phyloP scores from a whole-genome alignment of 2,329 filamentous ascomycete species.

The Neoscytalidium dimidiatum region DNA sequence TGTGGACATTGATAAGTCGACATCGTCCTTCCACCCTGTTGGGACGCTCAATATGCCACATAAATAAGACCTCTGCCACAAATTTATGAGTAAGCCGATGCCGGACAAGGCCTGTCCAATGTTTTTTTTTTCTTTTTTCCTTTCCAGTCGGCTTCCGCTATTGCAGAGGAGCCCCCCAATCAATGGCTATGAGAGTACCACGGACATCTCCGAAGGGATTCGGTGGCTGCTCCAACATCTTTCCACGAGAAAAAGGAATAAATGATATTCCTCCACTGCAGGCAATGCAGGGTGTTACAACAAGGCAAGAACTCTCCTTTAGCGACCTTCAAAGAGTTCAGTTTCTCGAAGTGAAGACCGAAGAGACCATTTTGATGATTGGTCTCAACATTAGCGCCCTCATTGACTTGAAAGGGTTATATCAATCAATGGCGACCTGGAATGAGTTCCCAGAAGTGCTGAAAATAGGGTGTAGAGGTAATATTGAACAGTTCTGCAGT shows the following conservation, averaged over 20 bases:
- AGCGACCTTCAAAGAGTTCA: conserved; percentile 36
- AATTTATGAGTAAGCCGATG: too few species aligned
- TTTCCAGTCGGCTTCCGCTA: too few species aligned
- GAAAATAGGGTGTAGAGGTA: neutral
- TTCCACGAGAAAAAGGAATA: neutral
- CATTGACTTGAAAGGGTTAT: conserved; percentile 24
- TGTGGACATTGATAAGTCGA: conserved; percentile 18
- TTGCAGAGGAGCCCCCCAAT: too few species aligned
- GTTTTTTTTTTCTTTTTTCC: too few species aligned
- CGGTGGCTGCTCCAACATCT: neutral
- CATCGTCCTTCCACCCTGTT: too few species aligned
- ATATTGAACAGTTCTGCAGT: neutral
- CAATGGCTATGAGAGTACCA: too few species aligned
- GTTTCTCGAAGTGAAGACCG: conserved; percentile 39
- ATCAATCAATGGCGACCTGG: conserved; percentile 12
- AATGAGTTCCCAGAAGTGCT: neutral
- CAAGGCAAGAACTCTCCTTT: too few species aligned
- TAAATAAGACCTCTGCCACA: too few species aligned
- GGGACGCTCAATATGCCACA: too few species aligned
- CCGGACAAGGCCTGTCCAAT: too few species aligned
- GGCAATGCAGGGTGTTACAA: conserved; percentile 11
- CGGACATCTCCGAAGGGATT: too few species aligned
- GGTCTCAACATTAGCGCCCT: conserved; percentile 37
- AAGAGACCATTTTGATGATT: conserved; percentile 36
- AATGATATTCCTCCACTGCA: neutral